Conservation (phyloP, 257 asterid genomes). For the Lantana camara region DNA sequence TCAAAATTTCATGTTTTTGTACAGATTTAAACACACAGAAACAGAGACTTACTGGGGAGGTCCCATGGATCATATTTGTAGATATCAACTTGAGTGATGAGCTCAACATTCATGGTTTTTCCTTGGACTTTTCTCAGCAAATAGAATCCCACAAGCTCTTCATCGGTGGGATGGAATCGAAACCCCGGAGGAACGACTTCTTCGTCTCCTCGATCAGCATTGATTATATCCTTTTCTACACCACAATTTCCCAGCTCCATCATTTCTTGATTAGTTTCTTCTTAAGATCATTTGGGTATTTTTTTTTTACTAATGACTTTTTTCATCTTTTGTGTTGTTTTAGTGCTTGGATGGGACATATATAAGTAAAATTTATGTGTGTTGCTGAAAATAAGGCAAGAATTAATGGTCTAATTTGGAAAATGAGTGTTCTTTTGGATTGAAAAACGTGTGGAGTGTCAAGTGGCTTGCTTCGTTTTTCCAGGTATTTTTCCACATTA, state of each 20-base stretch:
- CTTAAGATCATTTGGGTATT: not conserved
- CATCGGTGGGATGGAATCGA: too few relatives aligned
- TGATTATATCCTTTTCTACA: not conserved
- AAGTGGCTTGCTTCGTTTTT: not conserved
- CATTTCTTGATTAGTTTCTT: not conserved
- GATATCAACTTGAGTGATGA: constrained; percentile 12
- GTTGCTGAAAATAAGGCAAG: not conserved
- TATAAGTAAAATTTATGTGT: not conserved
- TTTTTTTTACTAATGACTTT: not conserved
- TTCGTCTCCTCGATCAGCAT: not conserved
- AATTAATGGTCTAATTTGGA: constrained; percentile 2
- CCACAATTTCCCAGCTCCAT: not conserved
- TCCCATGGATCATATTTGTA: constrained; percentile 32
- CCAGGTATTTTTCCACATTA: constrained; percentile 3
- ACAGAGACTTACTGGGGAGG: constrained; percentile 21
- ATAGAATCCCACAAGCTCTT: constrained; percentile 26
- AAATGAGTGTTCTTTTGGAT: constrained; percentile 2
- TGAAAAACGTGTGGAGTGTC: too few relatives aligned
- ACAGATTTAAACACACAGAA: too few relatives aligned
- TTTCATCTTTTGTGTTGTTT: not conserved
- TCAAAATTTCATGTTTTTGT: too few relatives aligned
- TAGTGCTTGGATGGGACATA: not conserved
- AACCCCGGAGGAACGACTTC: constrained; percentile 9
- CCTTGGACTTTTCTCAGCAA: constrained; percentile 16
- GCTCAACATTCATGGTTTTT: constrained; percentile 11